Evolutionary conservation across 176 grass and related monocot genomes (phyloP).

Genomic region (Carex pumila): DNA sequence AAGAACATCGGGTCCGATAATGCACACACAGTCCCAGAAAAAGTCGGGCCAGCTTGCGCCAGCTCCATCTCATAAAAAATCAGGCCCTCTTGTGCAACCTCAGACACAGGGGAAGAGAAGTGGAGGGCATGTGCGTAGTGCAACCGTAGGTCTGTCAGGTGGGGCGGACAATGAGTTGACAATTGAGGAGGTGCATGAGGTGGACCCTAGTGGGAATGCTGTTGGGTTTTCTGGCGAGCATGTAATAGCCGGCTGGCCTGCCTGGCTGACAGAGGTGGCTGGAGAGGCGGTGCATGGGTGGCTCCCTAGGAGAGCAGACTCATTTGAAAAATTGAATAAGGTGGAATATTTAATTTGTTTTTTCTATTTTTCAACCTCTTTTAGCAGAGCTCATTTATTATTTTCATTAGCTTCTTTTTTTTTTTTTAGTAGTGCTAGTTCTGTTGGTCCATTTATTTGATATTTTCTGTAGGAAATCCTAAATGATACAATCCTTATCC

Average conservation of each 20-base stretch:
- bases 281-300: slow-evolving; percentile 40
- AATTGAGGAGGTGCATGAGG: neutral
- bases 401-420: neutral
- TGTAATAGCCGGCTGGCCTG: slow-evolving; percentile 37
- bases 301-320: slow-evolving; percentile 30
- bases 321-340: slow-evolving; percentile 51
- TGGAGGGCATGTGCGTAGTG: slow-evolving; percentile 13
- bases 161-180: slow-evolving; percentile 3
- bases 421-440: neutral
- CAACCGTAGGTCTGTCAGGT: slow-evolving; percentile 6
- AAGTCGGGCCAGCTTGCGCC: neutral
- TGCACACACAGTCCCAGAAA: neutral
- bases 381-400: neutral
- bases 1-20: neutral
- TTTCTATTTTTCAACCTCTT: neutral
- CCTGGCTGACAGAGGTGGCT: slow-evolving; percentile 38
- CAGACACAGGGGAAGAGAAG: neutral
- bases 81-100: neutral
- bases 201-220: slow-evolving; percentile 25
- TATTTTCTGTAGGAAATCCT: neutral
- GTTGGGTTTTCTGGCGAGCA: slow-evolving; percentile 37
- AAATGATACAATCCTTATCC: neutral
- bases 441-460: neutral
- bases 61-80: neutral
- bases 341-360: slow-evolving; percentile 9